A percentile compares a stretch with the other conserved stretches of the same genome.
These are phyloP conservation scores for Sugiyamaella xylanicola DNA, from an alignment of 1,139 yeast genomes.

Conservation along the genomic window DNA sequence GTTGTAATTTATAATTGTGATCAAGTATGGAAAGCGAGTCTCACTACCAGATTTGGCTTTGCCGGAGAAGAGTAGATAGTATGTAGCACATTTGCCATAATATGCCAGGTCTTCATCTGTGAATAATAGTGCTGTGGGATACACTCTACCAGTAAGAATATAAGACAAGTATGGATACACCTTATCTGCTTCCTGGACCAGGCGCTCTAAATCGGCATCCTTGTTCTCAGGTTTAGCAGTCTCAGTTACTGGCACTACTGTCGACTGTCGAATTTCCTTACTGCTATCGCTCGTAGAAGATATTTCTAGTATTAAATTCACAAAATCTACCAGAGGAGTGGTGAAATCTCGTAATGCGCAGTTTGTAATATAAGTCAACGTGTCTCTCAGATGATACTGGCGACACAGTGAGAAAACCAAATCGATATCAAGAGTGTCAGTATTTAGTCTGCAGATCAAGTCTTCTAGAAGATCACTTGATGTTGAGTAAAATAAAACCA, in stretches of 20 bases:
- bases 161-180: conserved; percentile 67
- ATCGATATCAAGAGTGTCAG: conserved; percentile 71
- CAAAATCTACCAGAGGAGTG: conserved; percentile 65
- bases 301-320: conserved; percentile 45
- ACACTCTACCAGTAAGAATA: conserved; percentile 73
- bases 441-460: conserved; percentile 65
- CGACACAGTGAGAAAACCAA: conserved; percentile 63
- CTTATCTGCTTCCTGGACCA: conserved; percentile 38
- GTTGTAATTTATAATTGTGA: conserved; percentile 49
- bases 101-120: conserved; percentile 33
- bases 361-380: conserved; percentile 70
- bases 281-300: background rate
- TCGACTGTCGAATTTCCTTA: background rate
- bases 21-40: conserved; percentile 26
- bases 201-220: conserved; percentile 24
- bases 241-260: background rate
- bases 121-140: conserved; percentile 65
- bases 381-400: conserved; percentile 56
- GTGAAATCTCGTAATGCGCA: conserved; percentile 62
- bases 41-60: conserved; percentile 42
- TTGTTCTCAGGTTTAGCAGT: conserved; percentile 5
- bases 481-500: conserved; percentile 56
- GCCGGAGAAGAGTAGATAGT: conserved; percentile 59
- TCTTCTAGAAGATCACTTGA: conserved; percentile 59
- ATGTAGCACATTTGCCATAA: conserved; percentile 52